Base-by-base conservation (phyloP, 345 rosid species). In the Eucalyptus pauciflora region DNA sequence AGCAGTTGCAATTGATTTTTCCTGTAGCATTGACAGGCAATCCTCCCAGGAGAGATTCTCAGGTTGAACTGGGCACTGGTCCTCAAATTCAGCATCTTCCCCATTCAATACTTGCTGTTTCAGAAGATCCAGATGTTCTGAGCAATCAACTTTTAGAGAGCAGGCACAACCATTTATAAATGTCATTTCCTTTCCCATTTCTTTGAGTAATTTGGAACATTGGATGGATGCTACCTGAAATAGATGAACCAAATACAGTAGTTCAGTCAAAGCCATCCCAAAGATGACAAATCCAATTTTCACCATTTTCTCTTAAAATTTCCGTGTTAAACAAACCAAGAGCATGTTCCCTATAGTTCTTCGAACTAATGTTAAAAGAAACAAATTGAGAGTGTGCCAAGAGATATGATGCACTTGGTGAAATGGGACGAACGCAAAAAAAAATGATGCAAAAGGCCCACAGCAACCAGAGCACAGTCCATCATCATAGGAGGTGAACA, bases 1-100 rank as follows among this genome's bases (percentile, higher is more conserved):
- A 86, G 85, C 88, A 88, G 56, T 51, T 27, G 87, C 46, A 64
- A 79, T 67, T 86, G 91, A 85, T 88, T 89, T 15, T 22, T 87
- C 91, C 46, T 89, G 89, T 45, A 62, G 50, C 15, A 89, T 60
- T 41, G 90, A 90, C 43, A 16, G 89, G 52, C 87, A 91, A 89
- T 86, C 90, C 86, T 89, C 90, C 86, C 86, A 29, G 37, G 50
- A 87, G 86, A 87, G 60, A 56, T 89, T 87, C 58, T 87, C 91
- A 90, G 89, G 91, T 89, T 86, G 88, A 87, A 90, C 91, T 10
- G 95, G 95, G 90, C 94, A 95, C 71, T 93, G 95, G 64, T 92
- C 93, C 86, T 86, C 85, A 33, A 86, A 62, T n/a, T 91, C 89
- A 50, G 67, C 45, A 58, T 76, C 87, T 88, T 92, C 93, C 62